A percentile compares a stretch with the other conserved stretches of the same genome.
These are phyloP conservation scores for Parascedosporium putredinis DNA, from an alignment of 2,329 filamentous ascomycete species.

Conservation along the genomic window DNA sequence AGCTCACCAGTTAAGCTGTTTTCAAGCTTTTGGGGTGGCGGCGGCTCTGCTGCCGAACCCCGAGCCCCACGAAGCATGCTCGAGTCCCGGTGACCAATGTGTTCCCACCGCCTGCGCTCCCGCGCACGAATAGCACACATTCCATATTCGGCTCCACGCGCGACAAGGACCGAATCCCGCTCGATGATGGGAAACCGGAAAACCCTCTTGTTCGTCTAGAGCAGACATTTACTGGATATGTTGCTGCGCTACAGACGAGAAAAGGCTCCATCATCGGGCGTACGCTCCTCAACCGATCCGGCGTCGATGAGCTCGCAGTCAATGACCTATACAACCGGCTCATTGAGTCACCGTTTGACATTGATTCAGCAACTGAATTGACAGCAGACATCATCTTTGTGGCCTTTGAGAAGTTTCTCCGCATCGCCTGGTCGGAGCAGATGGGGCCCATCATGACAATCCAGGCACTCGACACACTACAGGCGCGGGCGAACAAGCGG, in stretches of 20 bases:
- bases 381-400: slow-evolving; percentile 78
- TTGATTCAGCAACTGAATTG: slow-evolving; percentile 64
- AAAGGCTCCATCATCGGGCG: slow-evolving; percentile 81
- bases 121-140: slow-evolving; percentile 35
- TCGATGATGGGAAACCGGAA: slow-evolving; percentile 45
- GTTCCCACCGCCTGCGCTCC: slow-evolving; percentile 29
- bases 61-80: slow-evolving; percentile 26
- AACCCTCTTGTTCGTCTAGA: slow-evolving; percentile 67
- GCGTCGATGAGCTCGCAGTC: slow-evolving; percentile 67
- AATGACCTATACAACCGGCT: slow-evolving; percentile 87
- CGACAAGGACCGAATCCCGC: slow-evolving; percentile 32
- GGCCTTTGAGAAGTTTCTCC: slow-evolving; percentile 87
- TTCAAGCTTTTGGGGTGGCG: slow-evolving; percentile 64
- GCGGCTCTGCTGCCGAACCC: slow-evolving; percentile 27
- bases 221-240: slow-evolving; percentile 74
- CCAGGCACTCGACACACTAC: slow-evolving; percentile 62
- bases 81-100: slow-evolving; percentile 26
- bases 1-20: slow-evolving; percentile 87
- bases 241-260: slow-evolving; percentile 69
- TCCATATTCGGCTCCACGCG: slow-evolving; percentile 46
- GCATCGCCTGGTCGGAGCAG: slow-evolving; percentile 76
- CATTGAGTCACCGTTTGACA: slow-evolving; percentile 70
- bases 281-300: slow-evolving; percentile 55
- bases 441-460: slow-evolving; percentile 76
- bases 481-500: slow-evolving; percentile 53